Base-by-base conservation (phyloP, 345 rosid species). In the Fremontodendron californicum region DNA sequence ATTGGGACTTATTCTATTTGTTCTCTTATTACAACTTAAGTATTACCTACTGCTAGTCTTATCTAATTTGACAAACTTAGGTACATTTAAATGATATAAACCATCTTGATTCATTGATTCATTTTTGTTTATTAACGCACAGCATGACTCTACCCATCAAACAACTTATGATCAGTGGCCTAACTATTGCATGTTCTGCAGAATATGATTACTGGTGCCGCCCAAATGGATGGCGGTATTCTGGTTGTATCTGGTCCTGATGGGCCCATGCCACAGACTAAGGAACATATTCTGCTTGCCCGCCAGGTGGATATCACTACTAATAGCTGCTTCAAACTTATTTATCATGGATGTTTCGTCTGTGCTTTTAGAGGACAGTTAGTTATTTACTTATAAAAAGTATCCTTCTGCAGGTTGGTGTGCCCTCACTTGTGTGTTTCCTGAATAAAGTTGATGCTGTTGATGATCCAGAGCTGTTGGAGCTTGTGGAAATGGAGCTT, bases 181-280 rank as follows among this genome's bases (percentile, higher is more conserved):
- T 31, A 33, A 40, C 29, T 18, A 5, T 57, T 55, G 25, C 12
- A 18, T 67, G 11, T 16, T 81, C 78, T 82, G 62, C 84, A 96
- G 99, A 96, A 96, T 87, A 96, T 96, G 99, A 96, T 96, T 81
- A 96, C 99, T 78, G 98, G 99, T 76, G 99, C 99, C 79, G 99
- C 98, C 37, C 98, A 95, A 84, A 93, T 95, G 98, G 99, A 96
- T 80, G 99, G 99, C 78, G 99, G 99, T 73, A 96, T 96, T 81
- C 89, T 96, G 73, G 99, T 96, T 77, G 99, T 96, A 60, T 96
- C 99, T 57, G 97, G 97, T 13, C 94, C 99, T 45, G 98, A 96
- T 84, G 99, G 99, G 43, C 97, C 99, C 29, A 96, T 96, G 99
- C 98, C 99, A 6, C 99, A 96, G 84, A 96, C 99, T 3, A 88